Conservation (phyloP, 495 filamentous ascomycete species). For the Pyronema omphalodes region DNA sequence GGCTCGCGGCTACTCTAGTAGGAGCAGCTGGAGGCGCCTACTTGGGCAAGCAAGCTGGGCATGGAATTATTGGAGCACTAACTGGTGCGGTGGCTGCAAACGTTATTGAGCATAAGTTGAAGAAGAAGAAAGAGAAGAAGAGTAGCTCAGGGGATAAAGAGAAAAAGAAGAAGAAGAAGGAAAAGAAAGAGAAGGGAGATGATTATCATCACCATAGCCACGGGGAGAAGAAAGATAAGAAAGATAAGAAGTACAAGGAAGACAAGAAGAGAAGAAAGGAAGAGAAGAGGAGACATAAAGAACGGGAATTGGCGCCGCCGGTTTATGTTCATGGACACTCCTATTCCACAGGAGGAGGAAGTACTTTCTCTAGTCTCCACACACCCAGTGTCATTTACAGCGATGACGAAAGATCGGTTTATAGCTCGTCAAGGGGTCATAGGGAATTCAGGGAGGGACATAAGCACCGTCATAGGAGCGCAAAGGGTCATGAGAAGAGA, state of each 20-base stretch:
- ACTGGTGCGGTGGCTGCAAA: conserved; percentile 31
- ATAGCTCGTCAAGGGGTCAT: conserved; percentile 12
- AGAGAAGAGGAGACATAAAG: conserved; percentile 24
- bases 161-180: conserved; percentile 23
- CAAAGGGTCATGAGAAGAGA: conserved; percentile 8
- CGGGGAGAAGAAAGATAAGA: conserved; percentile 26
- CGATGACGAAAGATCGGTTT: conserved; percentile 15
- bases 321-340: conserved; percentile 19
- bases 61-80: conserved; percentile 28
- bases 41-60: conserved; percentile 29
- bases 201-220: conserved; percentile 6
- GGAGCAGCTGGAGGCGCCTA: conserved; percentile 31
- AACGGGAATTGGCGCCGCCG: conserved; percentile 17
- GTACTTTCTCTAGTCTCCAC: background rate
- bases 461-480: conserved; percentile 5
- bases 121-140: conserved; percentile 23
- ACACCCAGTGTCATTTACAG: conserved; percentile 12
- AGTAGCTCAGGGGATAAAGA: conserved; percentile 20
- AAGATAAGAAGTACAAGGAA: conserved; percentile 14
- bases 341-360: conserved; percentile 23
- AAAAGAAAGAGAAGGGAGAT: conserved; percentile 22
- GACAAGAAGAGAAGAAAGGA: conserved; percentile 22
- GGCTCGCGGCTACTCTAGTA: conserved; percentile 29
- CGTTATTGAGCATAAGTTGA: conserved; percentile 15
- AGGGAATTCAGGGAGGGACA: conserved; percentile 3